Evolutionary conservation across 139 green algal species (phyloP), one percentile per base, ranked within the genome.

Genomic region (Pedinophyceae sp.): DNA sequence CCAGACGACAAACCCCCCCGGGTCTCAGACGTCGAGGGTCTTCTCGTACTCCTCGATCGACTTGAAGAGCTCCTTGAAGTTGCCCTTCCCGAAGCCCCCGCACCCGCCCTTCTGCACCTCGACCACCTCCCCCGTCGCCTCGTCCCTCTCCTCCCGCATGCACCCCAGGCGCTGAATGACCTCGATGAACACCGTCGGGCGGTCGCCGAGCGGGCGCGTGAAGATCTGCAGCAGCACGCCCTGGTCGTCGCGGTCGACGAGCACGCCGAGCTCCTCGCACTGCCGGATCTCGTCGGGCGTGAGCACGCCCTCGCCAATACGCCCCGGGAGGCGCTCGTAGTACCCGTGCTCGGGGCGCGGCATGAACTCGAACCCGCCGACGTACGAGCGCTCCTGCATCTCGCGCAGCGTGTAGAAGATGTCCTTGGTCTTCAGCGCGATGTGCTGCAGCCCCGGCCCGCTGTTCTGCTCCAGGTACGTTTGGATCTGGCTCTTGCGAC

Each of bases 391-490:
- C 20, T 52, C 29, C 2, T 39, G 58, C 66, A 94, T 81, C 52
- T 82, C 56, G 1, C 67, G 58, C 61, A 97, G 61, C 7, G 88
- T 97, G 47, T 26, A 3, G 27, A 99, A 83, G 29, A 98, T 94
- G 72, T 99, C 76, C 48, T 88, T 52, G 1, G 84, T 95, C 70
- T 89, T 94, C 2, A 99, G 76, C 24, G 91, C 91, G 47, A 99
- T 59, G 73, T 99, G 91, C 75, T 99, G 91, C 65, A 99, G 53
- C 7, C 91, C 91, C 4, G 89, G 57, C 0, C 90, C 90, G 56
- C 93, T 79, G 59, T 99, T 98, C 62, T 97, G 88, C 73, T 99
- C 91, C 29, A 99, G 64, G 57, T 84, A 99, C 0, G 88, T 98
- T 71, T 96, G 86, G 47, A 84, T 76, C 64, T 85, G 75, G 52